Percentiles rank a stretch among this genome's conserved stretches.
Evolutionary conservation across 768 basidiomycete species (phyloP).

Genomic region (Boletus rubroflammeus): DNA sequence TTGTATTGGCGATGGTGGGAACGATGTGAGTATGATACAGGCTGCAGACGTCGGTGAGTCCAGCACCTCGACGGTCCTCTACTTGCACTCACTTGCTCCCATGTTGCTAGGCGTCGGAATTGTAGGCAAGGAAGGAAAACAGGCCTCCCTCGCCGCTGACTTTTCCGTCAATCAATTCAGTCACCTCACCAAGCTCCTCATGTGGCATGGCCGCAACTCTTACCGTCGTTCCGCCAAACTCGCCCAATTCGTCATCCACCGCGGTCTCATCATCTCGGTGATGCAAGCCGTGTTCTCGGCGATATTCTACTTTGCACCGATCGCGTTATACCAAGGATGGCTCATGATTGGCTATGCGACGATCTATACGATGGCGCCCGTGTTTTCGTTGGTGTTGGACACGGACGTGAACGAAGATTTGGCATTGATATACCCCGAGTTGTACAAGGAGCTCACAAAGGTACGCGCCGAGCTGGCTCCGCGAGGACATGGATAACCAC

Average conservation of each 20-base stretch:
- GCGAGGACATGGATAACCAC: not conserved
- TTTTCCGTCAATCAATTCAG: constrained; percentile 98
- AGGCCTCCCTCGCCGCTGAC: constrained; percentile 98
- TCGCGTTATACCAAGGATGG: constrained; percentile 98
- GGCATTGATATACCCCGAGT: constrained; percentile 91
- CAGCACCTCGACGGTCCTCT: not conserved
- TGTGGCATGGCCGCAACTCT: constrained; percentile 99
- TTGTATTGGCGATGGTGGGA: constrained; percentile 98
- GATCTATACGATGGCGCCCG: constrained; percentile 96
- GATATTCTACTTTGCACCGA: constrained; percentile 92
- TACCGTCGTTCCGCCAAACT: constrained; percentile 98
- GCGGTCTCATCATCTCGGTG: constrained; percentile 93
- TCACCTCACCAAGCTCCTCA: constrained; percentile 88
- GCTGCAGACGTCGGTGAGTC: constrained; percentile 94
- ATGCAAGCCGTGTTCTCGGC: constrained; percentile 97
- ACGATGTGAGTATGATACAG: constrained; percentile 99
- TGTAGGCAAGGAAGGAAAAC: constrained; percentile 98
- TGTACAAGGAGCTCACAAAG: constrained; percentile 98
- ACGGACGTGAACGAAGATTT: constrained; percentile 94
- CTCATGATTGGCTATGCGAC: constrained; percentile 96
- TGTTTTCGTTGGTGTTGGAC: constrained; percentile 95
- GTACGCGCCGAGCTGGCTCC: constrained; percentile 34
- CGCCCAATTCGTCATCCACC: constrained; percentile 97
- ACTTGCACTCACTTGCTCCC: not conserved
- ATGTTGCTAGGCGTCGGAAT: constrained; percentile 77